Conservation (phyloP, 2,329 filamentous ascomycete genomes). For the Davidsoniella neocaledoniae region DNA sequence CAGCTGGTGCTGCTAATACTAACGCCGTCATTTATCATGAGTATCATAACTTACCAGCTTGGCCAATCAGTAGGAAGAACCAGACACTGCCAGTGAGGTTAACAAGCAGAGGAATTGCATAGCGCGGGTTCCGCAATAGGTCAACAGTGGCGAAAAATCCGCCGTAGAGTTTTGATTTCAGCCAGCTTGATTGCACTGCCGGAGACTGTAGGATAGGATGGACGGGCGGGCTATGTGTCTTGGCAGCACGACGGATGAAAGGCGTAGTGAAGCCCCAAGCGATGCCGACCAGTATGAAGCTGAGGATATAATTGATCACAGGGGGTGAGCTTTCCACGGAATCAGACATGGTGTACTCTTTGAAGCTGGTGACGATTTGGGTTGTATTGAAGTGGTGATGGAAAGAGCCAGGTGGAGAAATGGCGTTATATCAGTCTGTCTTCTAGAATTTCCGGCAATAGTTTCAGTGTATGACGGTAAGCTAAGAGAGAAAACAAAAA, state of each 20-base stretch:
- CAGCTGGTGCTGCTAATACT: too few relatives aligned
- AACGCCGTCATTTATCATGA: too few relatives aligned
- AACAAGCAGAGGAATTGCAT: constrained; percentile 67
- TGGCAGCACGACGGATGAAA: constrained; percentile 78
- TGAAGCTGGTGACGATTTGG: too few relatives aligned
- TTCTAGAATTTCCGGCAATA: too few relatives aligned
- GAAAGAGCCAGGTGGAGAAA: too few relatives aligned
- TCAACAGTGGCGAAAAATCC: constrained; percentile 62
- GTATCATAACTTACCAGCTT: constrained; percentile 51
- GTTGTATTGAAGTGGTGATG: too few relatives aligned
- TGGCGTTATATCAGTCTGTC: too few relatives aligned
- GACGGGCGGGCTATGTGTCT: constrained; percentile 48
- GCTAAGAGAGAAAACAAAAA: too few relatives aligned
- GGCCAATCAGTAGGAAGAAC: constrained; percentile 90
- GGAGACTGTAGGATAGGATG: constrained; percentile 37
- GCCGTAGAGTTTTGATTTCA: constrained; percentile 44
- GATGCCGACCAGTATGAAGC: constrained; percentile 77
- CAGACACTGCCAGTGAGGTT: constrained; percentile 89
- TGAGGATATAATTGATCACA: constrained; percentile 66
- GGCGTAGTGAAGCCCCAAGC: constrained; percentile 88
- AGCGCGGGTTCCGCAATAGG: constrained; percentile 62
- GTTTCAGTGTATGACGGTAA: too few relatives aligned
- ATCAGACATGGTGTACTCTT: not conserved
- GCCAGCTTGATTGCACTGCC: constrained; percentile 37
- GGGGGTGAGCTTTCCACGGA: constrained; percentile 23